Conservation (phyloP, 1,139 yeast genomes). For the Lodderomyces parapsilosis region DNA sequence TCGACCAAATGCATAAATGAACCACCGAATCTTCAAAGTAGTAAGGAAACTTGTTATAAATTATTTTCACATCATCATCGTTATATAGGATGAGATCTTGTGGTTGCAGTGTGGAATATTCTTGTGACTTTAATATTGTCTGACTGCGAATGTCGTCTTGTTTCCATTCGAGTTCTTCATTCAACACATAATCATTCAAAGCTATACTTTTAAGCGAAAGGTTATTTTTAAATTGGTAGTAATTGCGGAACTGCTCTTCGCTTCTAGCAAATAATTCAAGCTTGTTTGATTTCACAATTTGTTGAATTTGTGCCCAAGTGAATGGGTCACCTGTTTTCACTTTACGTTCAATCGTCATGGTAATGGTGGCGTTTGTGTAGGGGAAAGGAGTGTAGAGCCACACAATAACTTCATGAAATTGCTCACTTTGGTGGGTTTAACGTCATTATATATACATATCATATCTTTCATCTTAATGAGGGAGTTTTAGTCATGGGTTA, state of each 20-base stretch:
- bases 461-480: not conserved
- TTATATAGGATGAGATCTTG: constrained; percentile 18
- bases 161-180: constrained; percentile 38
- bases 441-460: not conserved
- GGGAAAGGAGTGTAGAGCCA: not conserved
- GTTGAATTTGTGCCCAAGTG: constrained; percentile 35
- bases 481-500: not conserved
- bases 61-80: constrained; percentile 27
- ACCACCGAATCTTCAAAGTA: constrained; percentile 34
- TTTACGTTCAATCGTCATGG: constrained; percentile 1
- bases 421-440: not conserved
- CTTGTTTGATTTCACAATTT: constrained; percentile 31
- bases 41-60: constrained; percentile 46
- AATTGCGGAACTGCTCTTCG: constrained; percentile 29
- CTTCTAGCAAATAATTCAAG: constrained; percentile 44
- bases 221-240: constrained; percentile 33
- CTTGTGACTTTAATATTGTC: constrained; percentile 13
- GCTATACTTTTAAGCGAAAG: constrained; percentile 25
- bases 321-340: constrained; percentile 24
- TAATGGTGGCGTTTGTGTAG: not conserved
- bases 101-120: constrained; percentile 14
- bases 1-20: constrained; percentile 48
- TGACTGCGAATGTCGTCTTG: constrained; percentile 24
- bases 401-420: not conserved
- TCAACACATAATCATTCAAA: constrained; percentile 37